Evolutionary conservation across 805 yeast species (phyloP).

Genomic region (Metschnikowia gelsemii): DNA sequence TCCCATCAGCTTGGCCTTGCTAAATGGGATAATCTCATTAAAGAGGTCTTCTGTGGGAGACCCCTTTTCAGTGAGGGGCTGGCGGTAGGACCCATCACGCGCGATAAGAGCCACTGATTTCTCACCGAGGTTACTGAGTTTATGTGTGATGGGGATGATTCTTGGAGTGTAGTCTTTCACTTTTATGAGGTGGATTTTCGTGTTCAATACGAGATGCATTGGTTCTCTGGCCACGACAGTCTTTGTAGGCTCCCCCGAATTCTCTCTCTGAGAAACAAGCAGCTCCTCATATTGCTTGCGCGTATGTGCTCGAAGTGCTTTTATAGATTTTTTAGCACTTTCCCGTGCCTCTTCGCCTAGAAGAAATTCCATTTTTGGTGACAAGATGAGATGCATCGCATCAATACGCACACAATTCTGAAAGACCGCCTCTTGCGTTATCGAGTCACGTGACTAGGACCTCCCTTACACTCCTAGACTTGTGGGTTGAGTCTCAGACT

Average conservation of each 20-base stretch:
- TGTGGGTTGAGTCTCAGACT: not conserved
- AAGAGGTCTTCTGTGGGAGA: slow-evolving; percentile 61
- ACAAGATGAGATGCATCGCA: slow-evolving; percentile 1
- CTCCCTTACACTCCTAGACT: no score
- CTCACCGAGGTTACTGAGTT: slow-evolving; percentile 49
- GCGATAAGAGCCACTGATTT: slow-evolving; percentile 61
- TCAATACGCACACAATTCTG: not conserved
- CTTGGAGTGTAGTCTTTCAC: slow-evolving; percentile 54
- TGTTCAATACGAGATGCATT: slow-evolving; percentile 47
- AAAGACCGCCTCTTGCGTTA: no score
- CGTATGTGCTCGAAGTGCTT: slow-evolving; percentile 18
- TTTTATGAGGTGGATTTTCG: slow-evolving; percentile 43
- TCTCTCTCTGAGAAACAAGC: not conserved
- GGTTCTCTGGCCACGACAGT: slow-evolving; percentile 20
- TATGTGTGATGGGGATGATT: slow-evolving; percentile 55
- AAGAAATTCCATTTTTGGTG: slow-evolving; percentile 17
- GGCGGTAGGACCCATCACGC: slow-evolving; percentile 69
- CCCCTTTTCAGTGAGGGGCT: slow-evolving; percentile 46
- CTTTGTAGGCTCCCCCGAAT: not conserved
- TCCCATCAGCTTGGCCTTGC: slow-evolving; percentile 50
- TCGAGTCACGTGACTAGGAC: no score
- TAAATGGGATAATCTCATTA: slow-evolving; percentile 58
- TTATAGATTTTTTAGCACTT: slow-evolving; percentile 18
- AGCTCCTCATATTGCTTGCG: slow-evolving; percentile 9
- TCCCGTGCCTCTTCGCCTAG: slow-evolving; percentile 23